Percentiles rank a stretch among this genome's conserved stretches.
These are phyloP conservation scores for Cajanus cajan DNA, from an alignment of 306 rosid species.

Conservation along the genomic window DNA sequence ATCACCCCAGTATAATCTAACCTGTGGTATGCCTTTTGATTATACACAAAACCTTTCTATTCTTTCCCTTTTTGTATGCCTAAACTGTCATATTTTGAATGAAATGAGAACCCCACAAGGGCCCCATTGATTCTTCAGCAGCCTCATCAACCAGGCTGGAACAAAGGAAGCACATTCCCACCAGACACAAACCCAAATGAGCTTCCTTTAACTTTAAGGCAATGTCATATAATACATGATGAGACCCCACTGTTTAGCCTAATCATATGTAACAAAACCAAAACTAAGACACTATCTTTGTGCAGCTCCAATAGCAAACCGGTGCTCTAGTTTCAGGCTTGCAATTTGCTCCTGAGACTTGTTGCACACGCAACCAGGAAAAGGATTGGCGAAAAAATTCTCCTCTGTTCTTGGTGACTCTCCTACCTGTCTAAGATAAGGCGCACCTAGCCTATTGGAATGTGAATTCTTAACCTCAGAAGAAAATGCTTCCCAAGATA, in stretches of 20 bases:
- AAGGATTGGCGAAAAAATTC: conserved; percentile 91
- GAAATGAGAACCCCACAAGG: conserved; percentile 27
- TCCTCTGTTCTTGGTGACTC: conserved; percentile 84
- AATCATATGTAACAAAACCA: conserved; percentile 5
- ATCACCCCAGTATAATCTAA: conserved; percentile 41
- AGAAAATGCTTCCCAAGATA: conserved; percentile 72
- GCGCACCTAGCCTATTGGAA: conserved; percentile 71
- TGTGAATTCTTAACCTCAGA: conserved; percentile 59
- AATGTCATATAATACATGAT: conserved; percentile 28
- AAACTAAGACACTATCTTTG: conserved; percentile 44
- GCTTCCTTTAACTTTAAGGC: conserved; percentile 41
- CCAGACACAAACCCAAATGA: conserved; percentile 25
- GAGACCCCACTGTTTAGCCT: conserved; percentile 20
- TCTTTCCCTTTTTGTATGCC: conserved; percentile 36
- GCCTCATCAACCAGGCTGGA: conserved; percentile 33
- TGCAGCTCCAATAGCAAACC: conserved; percentile 27
- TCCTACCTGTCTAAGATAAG: conserved; percentile 70
- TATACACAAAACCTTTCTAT: conserved; percentile 40
- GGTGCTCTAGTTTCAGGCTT: conserved; percentile 34
- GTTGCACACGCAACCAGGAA: conserved; percentile 90
- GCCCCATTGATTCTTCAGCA: conserved; percentile 38
- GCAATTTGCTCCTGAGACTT: conserved; percentile 43
- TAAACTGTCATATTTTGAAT: conserved; percentile 30
- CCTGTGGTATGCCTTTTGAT: conserved; percentile 38
- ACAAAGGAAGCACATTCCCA: conserved; percentile 37